Evolutionary conservation across 2,329 filamentous ascomycete species (phyloP).

Genomic region (Aspergillus calidoustus): DNA sequence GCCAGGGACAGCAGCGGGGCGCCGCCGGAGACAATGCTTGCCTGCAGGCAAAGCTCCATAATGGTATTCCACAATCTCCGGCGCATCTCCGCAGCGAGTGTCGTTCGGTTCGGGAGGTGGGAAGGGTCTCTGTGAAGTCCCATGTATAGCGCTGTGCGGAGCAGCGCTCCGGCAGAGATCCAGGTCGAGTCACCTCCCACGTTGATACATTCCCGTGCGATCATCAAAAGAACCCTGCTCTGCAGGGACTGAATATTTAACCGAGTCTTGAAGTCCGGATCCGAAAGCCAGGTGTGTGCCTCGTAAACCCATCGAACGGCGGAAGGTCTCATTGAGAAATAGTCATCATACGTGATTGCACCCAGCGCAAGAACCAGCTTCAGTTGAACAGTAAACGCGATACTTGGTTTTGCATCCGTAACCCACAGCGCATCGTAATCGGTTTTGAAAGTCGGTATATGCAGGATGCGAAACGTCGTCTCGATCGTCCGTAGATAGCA

Average conservation of each 20-base stretch:
- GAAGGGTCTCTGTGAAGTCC: constrained; percentile 48
- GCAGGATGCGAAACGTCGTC: constrained; percentile 59
- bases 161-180: constrained; percentile 43
- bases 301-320: constrained; percentile 63
- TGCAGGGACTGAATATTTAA: constrained; percentile 59
- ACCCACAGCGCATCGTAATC: constrained; percentile 62
- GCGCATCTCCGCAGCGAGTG: constrained; percentile 32
- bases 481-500: constrained; percentile 62
- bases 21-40: constrained; percentile 41
- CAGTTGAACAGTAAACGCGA: constrained; percentile 58
- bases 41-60: constrained; percentile 44
- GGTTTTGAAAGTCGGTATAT: constrained; percentile 59
- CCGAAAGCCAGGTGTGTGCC: constrained; percentile 59
- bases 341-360: constrained; percentile 54
- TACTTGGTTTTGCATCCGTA: constrained; percentile 33
- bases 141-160: constrained; percentile 46
- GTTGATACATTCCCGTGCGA: constrained; percentile 42
- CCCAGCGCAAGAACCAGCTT: constrained; percentile 65
- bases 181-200: constrained; percentile 43
- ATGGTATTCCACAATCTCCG: constrained; percentile 38
- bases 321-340: constrained; percentile 54
- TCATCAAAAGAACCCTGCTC: constrained; percentile 41
- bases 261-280: constrained; percentile 58
- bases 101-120: constrained; percentile 31
- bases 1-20: constrained; percentile 39